Conservation (phyloP, 2,329 filamentous ascomycete species). For the Phaeosphaeria sp. region DNA sequence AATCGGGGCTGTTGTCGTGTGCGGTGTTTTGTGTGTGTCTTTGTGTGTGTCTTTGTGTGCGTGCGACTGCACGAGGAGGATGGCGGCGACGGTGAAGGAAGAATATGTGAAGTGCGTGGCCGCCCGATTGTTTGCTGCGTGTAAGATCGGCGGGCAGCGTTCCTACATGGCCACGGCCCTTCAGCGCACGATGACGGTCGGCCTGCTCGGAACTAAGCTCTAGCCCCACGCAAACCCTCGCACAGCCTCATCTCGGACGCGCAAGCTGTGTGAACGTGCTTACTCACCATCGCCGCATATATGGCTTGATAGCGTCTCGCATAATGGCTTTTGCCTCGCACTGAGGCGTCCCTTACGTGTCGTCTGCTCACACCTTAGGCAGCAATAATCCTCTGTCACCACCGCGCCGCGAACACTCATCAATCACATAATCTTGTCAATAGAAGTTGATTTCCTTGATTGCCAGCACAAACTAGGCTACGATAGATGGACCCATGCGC, state of each 20-base stretch:
- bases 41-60: constrained; percentile 4
- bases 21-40: constrained; percentile 8
- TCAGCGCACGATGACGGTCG: constrained; percentile 27
- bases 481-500: constrained; percentile 11
- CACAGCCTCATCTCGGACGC: constrained; percentile 21
- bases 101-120: constrained; percentile 10
- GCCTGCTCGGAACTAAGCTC: constrained; percentile 20
- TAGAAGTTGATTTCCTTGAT: constrained; percentile 3
- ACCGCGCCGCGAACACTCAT: neutral
- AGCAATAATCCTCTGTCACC: constrained; percentile 11
- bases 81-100: constrained; percentile 6
- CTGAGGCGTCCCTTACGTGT: constrained; percentile 25
- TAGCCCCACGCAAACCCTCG: constrained; percentile 23
- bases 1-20: constrained; percentile 20
- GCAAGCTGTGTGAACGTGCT: constrained; percentile 20
- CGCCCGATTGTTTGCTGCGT: constrained; percentile 12
- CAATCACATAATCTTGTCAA: neutral
- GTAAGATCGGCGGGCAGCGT: constrained; percentile 12
- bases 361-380: constrained; percentile 23
- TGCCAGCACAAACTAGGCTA: constrained; percentile 20
- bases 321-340: constrained; percentile 8
- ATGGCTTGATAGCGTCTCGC: neutral
- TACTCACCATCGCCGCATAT: neutral
- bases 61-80: neutral
- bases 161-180: constrained; percentile 1